Evolutionary conservation across 1,284 basidiomycete species (phyloP), one percentile per base, ranked within the genome.

Genomic region (Xerocomus amazonicus): DNA sequence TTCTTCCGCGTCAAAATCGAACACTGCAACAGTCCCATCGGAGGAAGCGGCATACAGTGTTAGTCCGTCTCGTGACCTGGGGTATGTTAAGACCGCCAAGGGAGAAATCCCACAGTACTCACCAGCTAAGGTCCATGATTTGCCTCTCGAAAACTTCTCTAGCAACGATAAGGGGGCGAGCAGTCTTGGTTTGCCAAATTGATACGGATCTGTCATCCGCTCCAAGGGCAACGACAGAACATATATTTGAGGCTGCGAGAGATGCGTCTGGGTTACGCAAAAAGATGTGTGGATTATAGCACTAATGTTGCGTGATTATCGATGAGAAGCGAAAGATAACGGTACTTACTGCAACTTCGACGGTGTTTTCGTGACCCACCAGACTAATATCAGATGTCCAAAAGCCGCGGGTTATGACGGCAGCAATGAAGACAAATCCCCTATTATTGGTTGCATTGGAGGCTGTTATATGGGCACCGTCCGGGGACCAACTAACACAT

Each of bases 81-180:
- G 16, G n/a, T 23, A 5, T 16, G 51, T 51, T 47, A 50, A 36
- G 48, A 4, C 9, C 6, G 6, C 51, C 3, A 44, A 31, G 56
- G 23, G 48, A 46, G 26, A 47, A 27, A 14, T 19, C 10, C 43
- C 19, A 35, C 12, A 32, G 33, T 13, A 16, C 83, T 55, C 62
- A 92, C 96, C 97, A 99, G 60, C 87, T 92, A 4, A 99, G 76
- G 66, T 99, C 97, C 79, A 97, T 88, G 43, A 98, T 90, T 61
- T 95, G 91, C 48, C 94, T 75, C 52, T 96, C 92, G 59, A 99
- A 98, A 0, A 97, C 85, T 56, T 98, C 93, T 59, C 91, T 88
- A 1, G 95, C 84, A 1, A 98, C 95, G 31, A 97, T 86, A 6
- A 98, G 72, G 0, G 97, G 97, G 45, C 90, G 80, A 9, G 90